Conservation (phyloP, 2,329 filamentous ascomycete genomes). For the Ciborinia camelliae region DNA sequence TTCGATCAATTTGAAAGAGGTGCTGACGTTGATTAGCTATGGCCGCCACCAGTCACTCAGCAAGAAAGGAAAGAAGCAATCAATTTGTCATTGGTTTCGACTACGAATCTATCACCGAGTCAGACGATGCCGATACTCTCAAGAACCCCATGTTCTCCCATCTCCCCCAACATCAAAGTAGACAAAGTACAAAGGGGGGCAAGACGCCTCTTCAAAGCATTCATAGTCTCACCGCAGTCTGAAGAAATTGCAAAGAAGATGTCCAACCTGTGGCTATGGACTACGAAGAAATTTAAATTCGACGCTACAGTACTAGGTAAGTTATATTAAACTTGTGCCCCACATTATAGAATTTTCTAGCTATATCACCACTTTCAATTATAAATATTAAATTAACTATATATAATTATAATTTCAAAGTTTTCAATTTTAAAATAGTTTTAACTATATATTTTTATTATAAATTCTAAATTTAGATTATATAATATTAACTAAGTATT, state of each 20-base stretch:
- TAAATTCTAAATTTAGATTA: too few relatives aligned
- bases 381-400: too few relatives aligned
- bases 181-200: background rate
- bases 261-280: background rate
- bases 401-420: too few relatives aligned
- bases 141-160: conserved; percentile 19
- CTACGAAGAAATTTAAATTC: background rate
- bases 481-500: too few relatives aligned
- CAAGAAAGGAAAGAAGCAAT: background rate
- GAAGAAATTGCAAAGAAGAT: background rate
- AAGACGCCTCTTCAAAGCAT: background rate
- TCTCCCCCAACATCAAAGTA: background rate
- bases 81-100: conserved; percentile 15
- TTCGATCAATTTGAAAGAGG: background rate
- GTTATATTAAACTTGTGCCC: too few relatives aligned
- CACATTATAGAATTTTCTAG: too few relatives aligned
- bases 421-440: too few relatives aligned
- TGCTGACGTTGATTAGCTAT: background rate
- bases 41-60: background rate
- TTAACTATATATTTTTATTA: too few relatives aligned
- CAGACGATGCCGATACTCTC: conserved; percentile 12
- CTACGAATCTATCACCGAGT: conserved; percentile 13
- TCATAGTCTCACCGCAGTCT: background rate
- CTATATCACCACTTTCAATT: too few relatives aligned
- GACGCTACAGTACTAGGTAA: background rate